Evolutionary conservation across 352 stramenopile genomes (phyloP), one percentile per base, ranked within the genome.

Genomic region (Phytopythium vexans): DNA sequence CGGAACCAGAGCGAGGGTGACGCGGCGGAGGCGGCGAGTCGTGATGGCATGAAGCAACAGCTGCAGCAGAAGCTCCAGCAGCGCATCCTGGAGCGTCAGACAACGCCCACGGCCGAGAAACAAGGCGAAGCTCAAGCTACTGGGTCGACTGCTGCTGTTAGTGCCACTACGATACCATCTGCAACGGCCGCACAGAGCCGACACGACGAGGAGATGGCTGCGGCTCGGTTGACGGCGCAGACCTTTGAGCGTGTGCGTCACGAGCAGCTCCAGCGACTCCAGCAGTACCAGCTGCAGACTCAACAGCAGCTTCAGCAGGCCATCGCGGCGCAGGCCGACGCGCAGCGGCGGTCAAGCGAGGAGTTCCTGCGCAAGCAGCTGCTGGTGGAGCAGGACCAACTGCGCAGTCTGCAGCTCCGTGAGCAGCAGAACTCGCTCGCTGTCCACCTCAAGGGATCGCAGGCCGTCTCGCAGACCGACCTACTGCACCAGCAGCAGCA

Each of bases 271-370:
- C 59, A 77, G 35, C 71, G 65, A 11, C 55, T 89, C 33, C 79
- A 89, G 50, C 76, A 87, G 33, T 61, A 66, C 32, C 68, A 77
- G 42, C 39, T 74, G n/a, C 78, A 77, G 16, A 62, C 66, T 33
- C 66, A 64, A 44, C 52, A 49, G 8, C 21, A 36, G 41, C 33
- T n/a, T 4, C 56, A 70, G 57, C 60, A 65, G 38, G 65, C 62
- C 33, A 52, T 81, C 32, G 62, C 69, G 31, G 57, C 79, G 3
- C 45, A 52, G 37, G 62, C 64, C 7, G 51, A 66, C 42, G 58
- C 71, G 41, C 67, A 77, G 51, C 50, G 49, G 14, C 58, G 52
- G n/a, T 12, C 39, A 10, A 69, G 64, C 11, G 68, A 70, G 3
- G 60, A 82, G 11, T 69, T 67, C 60, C 47, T 82, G 11, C 70